Evolutionary conservation across 148 eudicot species (phyloP).

Genomic region (Camellia japonica): DNA sequence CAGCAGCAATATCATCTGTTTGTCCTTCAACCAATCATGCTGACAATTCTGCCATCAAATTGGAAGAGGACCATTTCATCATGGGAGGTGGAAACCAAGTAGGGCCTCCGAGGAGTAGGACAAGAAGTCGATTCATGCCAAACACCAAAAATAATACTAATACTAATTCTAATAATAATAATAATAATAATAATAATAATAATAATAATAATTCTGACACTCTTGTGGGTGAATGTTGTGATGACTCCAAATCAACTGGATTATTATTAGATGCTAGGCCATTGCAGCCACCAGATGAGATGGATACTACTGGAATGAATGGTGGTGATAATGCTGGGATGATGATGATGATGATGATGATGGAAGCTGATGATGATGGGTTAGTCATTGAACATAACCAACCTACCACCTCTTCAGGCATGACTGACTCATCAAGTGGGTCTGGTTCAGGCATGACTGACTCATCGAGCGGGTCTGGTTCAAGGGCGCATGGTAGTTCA

Average conservation of each 20-base stretch:
- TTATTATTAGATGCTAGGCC: slow-evolving; percentile 12
- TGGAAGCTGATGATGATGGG: slow-evolving; percentile 31
- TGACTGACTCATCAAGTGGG: slow-evolving; percentile 68
- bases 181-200: no score
- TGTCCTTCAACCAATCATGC: slow-evolving; percentile 18
- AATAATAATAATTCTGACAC: slow-evolving; percentile 9
- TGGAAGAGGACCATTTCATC: slow-evolving; percentile 37
- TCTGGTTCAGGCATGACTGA: slow-evolving; percentile 76
- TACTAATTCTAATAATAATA: no score
- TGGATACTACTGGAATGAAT: slow-evolving; percentile 17
- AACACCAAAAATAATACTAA: neutral
- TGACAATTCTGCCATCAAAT: slow-evolving; percentile 38
- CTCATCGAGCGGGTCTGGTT: slow-evolving; percentile 64
- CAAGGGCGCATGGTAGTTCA: slow-evolving; percentile 41
- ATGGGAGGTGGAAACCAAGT: slow-evolving; percentile 17
- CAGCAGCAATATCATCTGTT: neutral
- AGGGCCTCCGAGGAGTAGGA: neutral
- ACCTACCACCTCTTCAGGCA: slow-evolving; percentile 58
- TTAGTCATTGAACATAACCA: slow-evolving; percentile 38
- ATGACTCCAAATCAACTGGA: slow-evolving; percentile 25
- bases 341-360: slow-evolving; percentile 21
- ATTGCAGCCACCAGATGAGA: slow-evolving; percentile 24
- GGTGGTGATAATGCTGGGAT: slow-evolving; percentile 3
- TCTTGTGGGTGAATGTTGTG: slow-evolving; percentile 2
- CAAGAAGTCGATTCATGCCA: neutral